These are phyloP conservation scores for Geotrichum siamense DNA, from an alignment of 1,139 yeast species.

Conservation along the genomic window DNA sequence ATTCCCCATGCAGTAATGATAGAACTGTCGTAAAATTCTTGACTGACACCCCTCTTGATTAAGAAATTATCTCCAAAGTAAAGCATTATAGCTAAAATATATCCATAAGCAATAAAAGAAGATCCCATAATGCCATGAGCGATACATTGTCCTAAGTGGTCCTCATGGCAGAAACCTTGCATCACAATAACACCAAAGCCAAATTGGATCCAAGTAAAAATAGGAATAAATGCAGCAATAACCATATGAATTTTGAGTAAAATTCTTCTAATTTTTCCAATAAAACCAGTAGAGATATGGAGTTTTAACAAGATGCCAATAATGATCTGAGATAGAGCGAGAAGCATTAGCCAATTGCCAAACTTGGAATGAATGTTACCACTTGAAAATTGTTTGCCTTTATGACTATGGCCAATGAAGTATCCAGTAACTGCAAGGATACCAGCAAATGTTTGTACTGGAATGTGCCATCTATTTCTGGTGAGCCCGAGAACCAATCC, in stretches of 20 bases:
- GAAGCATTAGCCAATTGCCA: conserved; percentile 30
- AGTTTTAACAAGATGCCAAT: conserved; percentile 34
- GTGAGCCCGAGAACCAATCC: conserved; percentile 40
- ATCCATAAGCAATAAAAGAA: conserved; percentile 74
- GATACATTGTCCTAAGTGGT: conserved; percentile 82
- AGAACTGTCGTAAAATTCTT: conserved; percentile 76
- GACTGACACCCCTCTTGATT: conserved; percentile 47
- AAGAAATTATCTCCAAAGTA: conserved; percentile 42
- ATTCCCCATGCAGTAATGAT: conserved; percentile 87
- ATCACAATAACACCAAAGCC: conserved; percentile 78
- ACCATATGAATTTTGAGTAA: conserved; percentile 33
- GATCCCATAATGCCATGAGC: conserved; percentile 98
- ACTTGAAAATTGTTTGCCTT: conserved; percentile 34
- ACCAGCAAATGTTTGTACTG: conserved; percentile 35
- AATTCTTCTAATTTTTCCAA: conserved; percentile 30
- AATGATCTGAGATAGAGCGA: conserved; percentile 29
- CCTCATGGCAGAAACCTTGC: conserved; percentile 73
- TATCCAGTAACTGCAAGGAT: conserved; percentile 35
- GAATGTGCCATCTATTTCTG: conserved; percentile 35
- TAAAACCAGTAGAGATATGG: conserved; percentile 32
- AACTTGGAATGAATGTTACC: conserved; percentile 33
- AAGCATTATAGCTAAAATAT: conserved; percentile 56
- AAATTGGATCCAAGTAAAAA: conserved; percentile 55
- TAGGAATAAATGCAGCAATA: conserved; percentile 36
- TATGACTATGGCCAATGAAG: conserved; percentile 37